Conservation (phyloP, 345 rosid species). For the Pugionium cornutum region DNA sequence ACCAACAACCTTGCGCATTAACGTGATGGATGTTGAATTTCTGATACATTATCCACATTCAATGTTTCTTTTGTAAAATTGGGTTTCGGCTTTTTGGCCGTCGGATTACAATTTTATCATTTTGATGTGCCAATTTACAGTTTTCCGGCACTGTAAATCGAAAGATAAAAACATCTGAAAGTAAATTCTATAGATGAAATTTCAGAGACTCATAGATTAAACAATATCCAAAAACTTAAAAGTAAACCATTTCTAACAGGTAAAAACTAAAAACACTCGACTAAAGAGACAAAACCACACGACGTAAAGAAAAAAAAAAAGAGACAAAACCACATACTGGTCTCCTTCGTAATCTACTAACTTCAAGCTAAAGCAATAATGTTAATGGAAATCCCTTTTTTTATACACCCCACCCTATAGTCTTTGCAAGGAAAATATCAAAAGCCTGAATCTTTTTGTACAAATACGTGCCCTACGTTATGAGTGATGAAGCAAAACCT, state of each 20-base stretch:
- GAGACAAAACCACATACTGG: conserved; percentile 22
- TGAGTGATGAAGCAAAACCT: conserved; percentile 34
- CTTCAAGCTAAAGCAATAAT: conserved; percentile 18
- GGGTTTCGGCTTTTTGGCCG: background rate
- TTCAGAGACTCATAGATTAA: background rate
- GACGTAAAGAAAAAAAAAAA: background rate
- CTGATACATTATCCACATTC: conserved; percentile 7
- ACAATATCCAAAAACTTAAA: background rate
- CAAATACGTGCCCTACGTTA: conserved; percentile 38
- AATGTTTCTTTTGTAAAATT: background rate
- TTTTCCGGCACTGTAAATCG: background rate
- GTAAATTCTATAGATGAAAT: background rate
- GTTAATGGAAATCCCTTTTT: conserved; percentile 24
- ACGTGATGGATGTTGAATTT: background rate
- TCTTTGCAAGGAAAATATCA: conserved; percentile 30
- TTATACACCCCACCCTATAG: conserved; percentile 37
- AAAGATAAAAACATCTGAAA: background rate
- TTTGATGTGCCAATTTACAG: background rate
- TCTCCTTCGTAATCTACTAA: no score
- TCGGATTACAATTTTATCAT: background rate
- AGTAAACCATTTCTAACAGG: conserved; percentile 15
- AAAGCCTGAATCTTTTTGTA: conserved; percentile 30
- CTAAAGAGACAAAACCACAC: no score
- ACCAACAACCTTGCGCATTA: background rate
- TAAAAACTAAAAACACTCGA: conserved; percentile 5